Evolutionary conservation across 768 basidiomycete species (phyloP), one percentile per base, ranked within the genome.

Genomic region (Kwoniella sp.): DNA sequence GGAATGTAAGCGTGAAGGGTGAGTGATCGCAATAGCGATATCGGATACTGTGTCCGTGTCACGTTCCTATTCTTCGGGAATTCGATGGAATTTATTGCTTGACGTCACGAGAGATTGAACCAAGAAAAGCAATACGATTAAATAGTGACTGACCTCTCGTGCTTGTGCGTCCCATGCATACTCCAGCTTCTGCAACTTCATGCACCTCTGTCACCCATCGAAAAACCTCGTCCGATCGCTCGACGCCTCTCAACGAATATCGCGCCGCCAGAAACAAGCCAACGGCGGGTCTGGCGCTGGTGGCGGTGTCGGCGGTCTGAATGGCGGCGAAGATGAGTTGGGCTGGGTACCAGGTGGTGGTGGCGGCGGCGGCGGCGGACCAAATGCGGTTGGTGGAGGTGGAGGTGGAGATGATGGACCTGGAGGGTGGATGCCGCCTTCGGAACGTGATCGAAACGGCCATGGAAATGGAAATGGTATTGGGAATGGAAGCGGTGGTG

Each of bases 101-200:
- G n/a, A n/a, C n/a, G n/a, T n/a, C n/a, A n/a, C n/a, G n/a, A n/a
- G n/a, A n/a, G n/a, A n/a, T n/a, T n/a, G n/a, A n/a, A n/a, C n/a
- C n/a, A n/a, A n/a, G n/a, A 34, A 34, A 5, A 5, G 34, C 13
- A 5, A 34, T 34, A 34, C 13, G 34, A 34, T 13, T 5, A 34
- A 34, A 34, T 34, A 34, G 7, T 34, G 13, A 34, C 13, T 34
- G 34, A 5, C 34, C 13, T 34, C 34, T 5, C 13, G 34, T 34
- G 5, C 34, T 34, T 34, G 5, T 34, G 34, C 13, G 34, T 34
- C 7, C 34, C 7, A 34, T 13, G 34, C 5, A 34, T 5, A 34
- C 34, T 25, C 26, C 30, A 93, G 93, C 1, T 97, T 96, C 83
- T 98, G 95, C 82, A 98, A 99, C 81, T 99, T 99, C 78, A 96